A percentile compares a stretch with the other conserved stretches of the same genome.
phyloP scores from a whole-genome alignment of 306 rosid genomes.

The Geum urbanum region DNA sequence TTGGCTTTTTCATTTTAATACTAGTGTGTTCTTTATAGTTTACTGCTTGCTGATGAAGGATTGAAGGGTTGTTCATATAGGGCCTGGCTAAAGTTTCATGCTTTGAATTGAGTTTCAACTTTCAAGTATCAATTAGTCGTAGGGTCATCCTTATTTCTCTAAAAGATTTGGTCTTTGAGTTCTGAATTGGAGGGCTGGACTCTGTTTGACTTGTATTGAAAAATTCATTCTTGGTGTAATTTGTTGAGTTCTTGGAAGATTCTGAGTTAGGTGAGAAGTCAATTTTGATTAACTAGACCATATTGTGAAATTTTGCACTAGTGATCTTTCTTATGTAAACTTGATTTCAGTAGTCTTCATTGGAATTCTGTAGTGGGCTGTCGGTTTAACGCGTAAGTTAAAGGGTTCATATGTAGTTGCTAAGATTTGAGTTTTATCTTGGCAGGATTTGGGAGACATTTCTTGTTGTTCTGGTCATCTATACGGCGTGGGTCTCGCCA shows the following conservation, averaged over 20 bases:
- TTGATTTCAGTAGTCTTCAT: neutral
- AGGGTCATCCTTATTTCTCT: too few species aligned
- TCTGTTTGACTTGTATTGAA: neutral
- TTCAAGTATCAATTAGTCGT: too few species aligned
- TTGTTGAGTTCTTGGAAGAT: neutral
- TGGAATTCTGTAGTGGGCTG: neutral
- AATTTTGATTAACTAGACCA: neutral
- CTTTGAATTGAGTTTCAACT: neutral
- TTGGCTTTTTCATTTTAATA: neutral
- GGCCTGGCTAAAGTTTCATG: neutral
- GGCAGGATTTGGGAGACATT: slow-evolving; percentile 76
- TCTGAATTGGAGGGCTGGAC: slow-evolving; percentile 10
- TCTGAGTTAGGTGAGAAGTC: neutral
- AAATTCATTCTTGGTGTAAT: neutral
- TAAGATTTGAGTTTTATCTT: slow-evolving; percentile 17
- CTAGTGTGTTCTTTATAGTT: neutral
- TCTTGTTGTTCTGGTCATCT: slow-evolving; percentile 63
- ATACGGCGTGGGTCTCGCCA: slow-evolving; percentile 97
- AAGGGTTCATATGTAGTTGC: neutral
- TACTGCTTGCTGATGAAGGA: neutral
- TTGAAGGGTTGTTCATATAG: neutral
- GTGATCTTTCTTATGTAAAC: neutral
- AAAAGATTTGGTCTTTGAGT: too few species aligned
- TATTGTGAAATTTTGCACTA: neutral
- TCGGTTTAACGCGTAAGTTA: neutral